Evolutionary conservation across 129 eudicot genomes (phyloP).

Genomic region (Deinandra increscens): DNA sequence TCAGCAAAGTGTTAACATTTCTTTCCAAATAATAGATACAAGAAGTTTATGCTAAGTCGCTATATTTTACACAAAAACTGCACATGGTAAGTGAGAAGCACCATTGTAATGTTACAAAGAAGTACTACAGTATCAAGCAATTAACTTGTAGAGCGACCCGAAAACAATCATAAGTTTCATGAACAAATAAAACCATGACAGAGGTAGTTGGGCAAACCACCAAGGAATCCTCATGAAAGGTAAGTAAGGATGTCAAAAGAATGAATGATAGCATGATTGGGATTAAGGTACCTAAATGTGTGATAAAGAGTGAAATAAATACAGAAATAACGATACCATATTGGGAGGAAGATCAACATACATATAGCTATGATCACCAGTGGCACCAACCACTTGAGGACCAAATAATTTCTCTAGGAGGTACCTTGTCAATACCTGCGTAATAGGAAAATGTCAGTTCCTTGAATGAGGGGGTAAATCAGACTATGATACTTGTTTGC

Average conservation of each 20-base stretch:
- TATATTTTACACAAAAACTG: not conserved
- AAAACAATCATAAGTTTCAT: not conserved
- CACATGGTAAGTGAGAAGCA: not conserved
- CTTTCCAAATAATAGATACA: not conserved
- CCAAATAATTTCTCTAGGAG: constrained; percentile 77
- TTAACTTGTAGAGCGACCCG: not conserved
- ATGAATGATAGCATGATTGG: not conserved
- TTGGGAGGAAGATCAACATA: constrained; percentile 90
- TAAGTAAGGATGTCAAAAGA: not conserved
- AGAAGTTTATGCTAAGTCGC: not conserved
- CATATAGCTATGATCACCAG: constrained; percentile 65
- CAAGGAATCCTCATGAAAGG: constrained; percentile 3
- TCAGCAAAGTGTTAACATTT: not conserved
- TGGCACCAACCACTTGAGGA: constrained; percentile 59
- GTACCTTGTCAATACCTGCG: constrained; percentile 75
- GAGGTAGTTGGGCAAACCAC: not conserved
- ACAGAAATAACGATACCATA: constrained; percentile 61
- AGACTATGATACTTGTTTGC: too few species aligned
- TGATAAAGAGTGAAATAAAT: constrained; percentile 13
- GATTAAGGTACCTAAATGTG: not conserved
- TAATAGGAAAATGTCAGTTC: constrained; percentile 11
- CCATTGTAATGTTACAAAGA: not conserved
- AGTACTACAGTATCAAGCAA: not conserved
- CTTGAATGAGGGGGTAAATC: not conserved
- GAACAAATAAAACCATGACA: not conserved